Percentiles rank a stretch among this genome's conserved stretches.
These are phyloP conservation scores for Juglanconis oblonga DNA, from an alignment of 2,329 filamentous ascomycete species.

Conservation along the genomic window DNA sequence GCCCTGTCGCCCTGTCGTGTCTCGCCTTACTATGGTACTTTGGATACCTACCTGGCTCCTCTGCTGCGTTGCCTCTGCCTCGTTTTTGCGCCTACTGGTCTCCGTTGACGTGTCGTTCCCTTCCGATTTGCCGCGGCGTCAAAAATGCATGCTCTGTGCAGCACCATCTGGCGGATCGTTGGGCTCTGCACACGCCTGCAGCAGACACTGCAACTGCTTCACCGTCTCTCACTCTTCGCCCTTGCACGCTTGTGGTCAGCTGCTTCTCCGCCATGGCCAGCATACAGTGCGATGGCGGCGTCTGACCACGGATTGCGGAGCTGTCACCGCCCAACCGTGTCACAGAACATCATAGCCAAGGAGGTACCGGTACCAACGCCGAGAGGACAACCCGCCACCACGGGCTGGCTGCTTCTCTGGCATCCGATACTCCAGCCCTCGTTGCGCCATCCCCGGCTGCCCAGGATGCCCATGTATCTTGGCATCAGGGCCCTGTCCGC, in stretches of 20 bases:
- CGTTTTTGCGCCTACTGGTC: constrained; percentile 5
- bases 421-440: neutral
- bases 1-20: constrained; percentile 11
- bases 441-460: constrained; percentile 7
- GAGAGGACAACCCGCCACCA: neutral
- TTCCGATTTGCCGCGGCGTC: constrained; percentile 18
- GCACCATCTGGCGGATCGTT: constrained; percentile 7
- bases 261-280: constrained; percentile 7
- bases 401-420: neutral
- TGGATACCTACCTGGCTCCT: neutral
- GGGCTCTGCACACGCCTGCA: constrained; percentile 7
- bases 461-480: constrained; percentile 8
- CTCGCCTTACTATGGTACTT: neutral
- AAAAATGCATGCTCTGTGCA: neutral
- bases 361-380: constrained; percentile 6
- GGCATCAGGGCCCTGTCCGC: constrained; percentile 8
- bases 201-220: constrained; percentile 11
- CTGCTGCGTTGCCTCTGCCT: constrained; percentile 7
- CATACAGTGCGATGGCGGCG: constrained; percentile 12
- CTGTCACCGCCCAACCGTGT: constrained; percentile 15
- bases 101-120: constrained; percentile 16
- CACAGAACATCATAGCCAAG: neutral
- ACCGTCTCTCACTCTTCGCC: constrained; percentile 12
- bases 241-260: constrained; percentile 10
- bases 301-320: constrained; percentile 9